phyloP scores from a whole-genome alignment of 805 yeast genomes.

The Candida michaelii region DNA sequence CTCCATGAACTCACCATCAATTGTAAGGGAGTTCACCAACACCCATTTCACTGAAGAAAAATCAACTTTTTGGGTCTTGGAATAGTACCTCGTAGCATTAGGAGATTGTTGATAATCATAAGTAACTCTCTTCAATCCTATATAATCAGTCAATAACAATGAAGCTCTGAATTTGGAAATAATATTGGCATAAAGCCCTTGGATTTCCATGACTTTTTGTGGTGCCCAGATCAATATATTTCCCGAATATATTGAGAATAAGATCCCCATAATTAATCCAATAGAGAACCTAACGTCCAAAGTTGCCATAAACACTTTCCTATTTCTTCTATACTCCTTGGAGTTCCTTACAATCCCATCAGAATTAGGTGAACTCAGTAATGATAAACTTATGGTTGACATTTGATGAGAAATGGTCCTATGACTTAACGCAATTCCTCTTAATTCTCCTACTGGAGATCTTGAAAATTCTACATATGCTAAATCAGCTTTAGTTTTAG shows the following conservation, averaged over 20 bases:
- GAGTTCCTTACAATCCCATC: constrained; percentile 49
- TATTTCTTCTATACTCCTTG: constrained; percentile 34
- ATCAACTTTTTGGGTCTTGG: constrained; percentile 72
- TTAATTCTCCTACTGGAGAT: constrained; percentile 84
- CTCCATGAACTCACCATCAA: constrained; percentile 91
- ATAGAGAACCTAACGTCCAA: constrained; percentile 56
- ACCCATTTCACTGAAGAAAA: constrained; percentile 85
- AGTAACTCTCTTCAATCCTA: constrained; percentile 85
- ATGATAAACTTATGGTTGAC: constrained; percentile 66
- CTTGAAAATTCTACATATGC: constrained; percentile 93
- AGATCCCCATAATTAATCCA: constrained; percentile 79
- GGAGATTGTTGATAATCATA: constrained; percentile 93
- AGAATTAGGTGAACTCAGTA: constrained; percentile 65
- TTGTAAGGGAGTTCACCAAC: constrained; percentile 79
- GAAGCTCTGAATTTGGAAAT: constrained; percentile 71
- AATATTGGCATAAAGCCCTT: constrained; percentile 84
- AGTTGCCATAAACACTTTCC: constrained; percentile 53
- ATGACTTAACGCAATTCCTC: constrained; percentile 94
- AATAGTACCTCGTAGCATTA: constrained; percentile 74
- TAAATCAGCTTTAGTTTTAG: constrained; percentile 46
- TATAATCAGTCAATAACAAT: constrained; percentile 77
- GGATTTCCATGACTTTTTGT: constrained; percentile 65
- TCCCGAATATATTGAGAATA: constrained; percentile 83
- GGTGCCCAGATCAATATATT: constrained; percentile 80
- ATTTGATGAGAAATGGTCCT: constrained; percentile 86